phyloP scores from a whole-genome alignment of 2,329 filamentous ascomycete species.

The Penicillium sp. region DNA sequence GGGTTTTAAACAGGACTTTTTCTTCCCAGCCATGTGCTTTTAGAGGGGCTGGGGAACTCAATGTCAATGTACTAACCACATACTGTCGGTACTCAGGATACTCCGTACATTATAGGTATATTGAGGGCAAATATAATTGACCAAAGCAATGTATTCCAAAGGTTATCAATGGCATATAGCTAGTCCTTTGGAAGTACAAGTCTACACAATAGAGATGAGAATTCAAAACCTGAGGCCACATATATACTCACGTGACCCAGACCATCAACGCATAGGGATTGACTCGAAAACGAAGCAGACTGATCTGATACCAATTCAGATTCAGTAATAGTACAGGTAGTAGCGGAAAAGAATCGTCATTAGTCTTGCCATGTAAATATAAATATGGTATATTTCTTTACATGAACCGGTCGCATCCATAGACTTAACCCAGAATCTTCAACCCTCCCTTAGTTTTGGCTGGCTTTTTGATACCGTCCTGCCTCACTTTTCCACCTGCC shows the following conservation, averaged over 20 bases:
- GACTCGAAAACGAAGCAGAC: background rate
- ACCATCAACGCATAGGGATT: background rate
- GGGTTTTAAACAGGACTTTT: conserved; percentile 11
- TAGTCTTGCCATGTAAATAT: background rate
- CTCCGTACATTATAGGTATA: background rate
- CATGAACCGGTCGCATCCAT: background rate
- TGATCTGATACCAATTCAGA: background rate
- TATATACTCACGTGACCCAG: background rate
- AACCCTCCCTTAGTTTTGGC: conserved; percentile 47
- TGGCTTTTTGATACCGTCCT: conserved; percentile 46
- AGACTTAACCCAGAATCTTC: conserved; percentile 43
- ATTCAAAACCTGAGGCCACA: background rate
- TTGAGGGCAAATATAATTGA: background rate
- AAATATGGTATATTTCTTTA: background rate
- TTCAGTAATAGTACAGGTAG: background rate
- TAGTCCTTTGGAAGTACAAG: background rate
- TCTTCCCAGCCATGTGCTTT: conserved; percentile 25
- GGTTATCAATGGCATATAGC: background rate
- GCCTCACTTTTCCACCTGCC: conserved; percentile 39
- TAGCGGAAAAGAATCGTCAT: too few species aligned
- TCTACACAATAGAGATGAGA: background rate
- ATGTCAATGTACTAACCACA: background rate
- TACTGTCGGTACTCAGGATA: background rate
- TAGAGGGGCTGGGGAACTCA: conserved; percentile 19
- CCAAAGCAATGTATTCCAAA: background rate